These are phyloP conservation scores for Graphiopsis chlorocephala DNA, from an alignment of 2,329 filamentous ascomycete genomes.

Conservation along the genomic window DNA sequence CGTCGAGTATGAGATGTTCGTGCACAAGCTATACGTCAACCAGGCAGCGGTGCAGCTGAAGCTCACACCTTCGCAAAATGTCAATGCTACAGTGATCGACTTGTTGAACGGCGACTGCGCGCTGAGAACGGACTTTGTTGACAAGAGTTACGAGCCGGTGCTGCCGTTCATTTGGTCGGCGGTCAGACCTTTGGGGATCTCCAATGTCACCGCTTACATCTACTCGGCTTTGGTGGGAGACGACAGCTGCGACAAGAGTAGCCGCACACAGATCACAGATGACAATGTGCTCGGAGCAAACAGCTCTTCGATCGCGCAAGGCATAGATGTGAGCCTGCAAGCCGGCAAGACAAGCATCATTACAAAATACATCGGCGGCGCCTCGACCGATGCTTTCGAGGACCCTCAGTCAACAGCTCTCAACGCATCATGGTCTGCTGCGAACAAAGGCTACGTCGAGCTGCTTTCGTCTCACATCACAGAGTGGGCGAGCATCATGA, in stretches of 20 bases:
- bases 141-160: conserved; percentile 54
- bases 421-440: conserved; percentile 52
- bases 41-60: conserved; percentile 60
- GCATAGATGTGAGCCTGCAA: conserved; percentile 52
- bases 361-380: conserved; percentile 66
- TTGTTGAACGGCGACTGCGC: conserved; percentile 66
- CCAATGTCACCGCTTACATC: conserved; percentile 61
- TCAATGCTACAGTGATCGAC: conserved; percentile 61
- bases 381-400: conserved; percentile 65
- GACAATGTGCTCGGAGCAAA: conserved; percentile 54
- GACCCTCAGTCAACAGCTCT: conserved; percentile 56
- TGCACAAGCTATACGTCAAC: conserved; percentile 62
- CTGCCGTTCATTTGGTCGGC: conserved; percentile 59
- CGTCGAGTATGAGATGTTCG: conserved; percentile 64
- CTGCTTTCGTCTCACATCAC: conserved; percentile 56
- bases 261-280: conserved; percentile 44
- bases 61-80: conserved; percentile 54
- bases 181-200: conserved; percentile 61
- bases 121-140: conserved; percentile 59
- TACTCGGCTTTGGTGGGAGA: conserved; percentile 50
- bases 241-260: conserved; percentile 38
- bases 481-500: conserved; percentile 63
- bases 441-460: conserved; percentile 53
- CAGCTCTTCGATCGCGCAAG: conserved; percentile 63
- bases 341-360: conserved; percentile 55